Evolutionary conservation across 129 eudicot genomes (phyloP).

Genomic region (Tagetes erecta): DNA sequence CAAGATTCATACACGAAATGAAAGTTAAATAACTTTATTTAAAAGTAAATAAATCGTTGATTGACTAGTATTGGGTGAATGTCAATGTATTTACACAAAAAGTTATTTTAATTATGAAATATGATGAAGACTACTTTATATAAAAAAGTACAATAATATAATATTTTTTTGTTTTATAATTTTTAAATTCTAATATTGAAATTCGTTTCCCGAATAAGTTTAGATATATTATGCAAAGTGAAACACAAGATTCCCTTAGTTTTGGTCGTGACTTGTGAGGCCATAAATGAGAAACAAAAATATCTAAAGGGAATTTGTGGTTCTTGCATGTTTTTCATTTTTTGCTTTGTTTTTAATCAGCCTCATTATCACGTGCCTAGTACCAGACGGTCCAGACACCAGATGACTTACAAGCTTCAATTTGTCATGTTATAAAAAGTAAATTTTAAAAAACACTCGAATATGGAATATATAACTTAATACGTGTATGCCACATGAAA

Average conservation of each 20-base stretch:
- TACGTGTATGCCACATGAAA: too few relatives aligned
- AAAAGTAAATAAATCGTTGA: too few relatives aligned
- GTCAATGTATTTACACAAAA: too few relatives aligned
- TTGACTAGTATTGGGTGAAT: too few relatives aligned
- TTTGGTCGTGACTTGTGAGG: constrained; percentile 53
- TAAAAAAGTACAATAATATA: not conserved
- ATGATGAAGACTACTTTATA: not conserved
- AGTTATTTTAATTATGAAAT: too few relatives aligned
- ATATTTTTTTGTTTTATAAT: not conserved
- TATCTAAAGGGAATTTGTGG: not conserved
- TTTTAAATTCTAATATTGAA: constrained; percentile 50
- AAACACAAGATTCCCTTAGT: constrained; percentile 64
- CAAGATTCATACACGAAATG: too few relatives aligned
- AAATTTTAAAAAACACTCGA: too few relatives aligned
- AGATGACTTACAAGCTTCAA: constrained; percentile 76
- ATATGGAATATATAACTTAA: too few relatives aligned
- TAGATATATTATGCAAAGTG: constrained; percentile 42
- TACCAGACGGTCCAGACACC: constrained; percentile 21
- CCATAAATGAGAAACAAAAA: constrained; percentile 67
- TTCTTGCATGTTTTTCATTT: not conserved
- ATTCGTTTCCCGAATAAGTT: not conserved
- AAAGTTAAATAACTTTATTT: too few relatives aligned
- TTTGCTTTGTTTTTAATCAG: constrained; percentile 35
- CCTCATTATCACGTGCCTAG: constrained; percentile 84
- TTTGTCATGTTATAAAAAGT: constrained; percentile 41